Evolutionary conservation across 805 yeast genomes (phyloP), one percentile per base, ranked within the genome.

Genomic region (Monosporozyma unispora): DNA sequence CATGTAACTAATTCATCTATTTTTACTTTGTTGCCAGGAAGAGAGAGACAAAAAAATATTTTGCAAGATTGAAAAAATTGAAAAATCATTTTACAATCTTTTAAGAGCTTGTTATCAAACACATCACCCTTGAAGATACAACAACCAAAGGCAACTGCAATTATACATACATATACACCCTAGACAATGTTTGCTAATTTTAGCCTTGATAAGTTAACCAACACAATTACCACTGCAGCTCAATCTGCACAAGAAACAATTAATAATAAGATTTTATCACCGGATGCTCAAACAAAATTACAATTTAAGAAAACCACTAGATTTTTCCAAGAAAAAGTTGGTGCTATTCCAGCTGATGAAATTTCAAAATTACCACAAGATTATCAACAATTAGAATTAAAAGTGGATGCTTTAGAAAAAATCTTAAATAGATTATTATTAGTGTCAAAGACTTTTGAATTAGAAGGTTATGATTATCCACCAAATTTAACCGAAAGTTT

Each of bases 391-490:
- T 70, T 86, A 59, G 95, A 85, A 63, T 72, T 75, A 52, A 78
- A 78, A 59, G 81, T 82, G 51, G 91, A 84, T 63, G 72, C 79
- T 47, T 70, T 84, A 56, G 79, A 79, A 62, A 73, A 72, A 46
- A 76, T 81, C 51, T 81, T 82, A 68, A 79, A 72, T 56, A 73
- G 74, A 58, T 59, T 76, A 11, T 57, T 77, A n/a, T 54, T 69
- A 4, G 75, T 79, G 48, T 74, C 83, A 5, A 73, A 71, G 46
- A 86, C 89, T 40, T 86, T 79, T 61, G 87, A 78, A 59, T 79
- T 83, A 53, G 84, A 83, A 57, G 78, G 85, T 45, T 86, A 86
- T 63, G 95, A 86, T 63, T 85, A 84, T 59, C 95, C 95, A 23
- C 91, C 93, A 48, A 83, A 83, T 63, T 66, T 85, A 54, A 75